Base-by-base conservation (phyloP, 768 basidiomycete genomes). In the Lentinula aciculospora region DNA sequence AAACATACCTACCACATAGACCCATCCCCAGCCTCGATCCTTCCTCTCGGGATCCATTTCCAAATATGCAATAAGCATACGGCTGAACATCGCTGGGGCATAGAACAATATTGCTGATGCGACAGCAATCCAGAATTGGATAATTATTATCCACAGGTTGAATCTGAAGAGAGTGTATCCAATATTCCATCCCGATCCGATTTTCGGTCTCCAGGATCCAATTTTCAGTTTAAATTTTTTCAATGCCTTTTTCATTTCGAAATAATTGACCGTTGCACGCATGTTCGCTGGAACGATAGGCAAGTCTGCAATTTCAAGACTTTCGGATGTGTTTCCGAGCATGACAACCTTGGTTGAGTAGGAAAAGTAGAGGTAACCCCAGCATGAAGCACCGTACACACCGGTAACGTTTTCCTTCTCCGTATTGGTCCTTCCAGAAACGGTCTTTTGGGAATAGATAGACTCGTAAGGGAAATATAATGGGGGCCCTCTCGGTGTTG, bases 281-380 rank as follows among this genome's bases (percentile, higher is more conserved):
- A 93, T 86, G 63, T 81, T 69, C 0, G 77, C 82, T 0, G 89
- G 82, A 8, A 94, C 80, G 55, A 95, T 84, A 4, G 94, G 94
- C 29, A 97, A 74, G 67, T 97, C 93, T 59, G 85, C 92, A 21
- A 93, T 91, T 62, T 96, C 90, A 46, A 96, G 79, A 58, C 81
- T 86, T 57, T 81, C 78, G 1, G 87, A 77, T 2, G 76, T 77
- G 70, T 92, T 84, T 2, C 92, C 94, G 40, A 94, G 83, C 81
- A 85, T 84, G 56, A 95, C 83, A 13, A 97, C 90, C 60, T 88
- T 85, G 1, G 92, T 94, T 36, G 89, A 92, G 68, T 93, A 94
- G 15, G 84, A 84, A 70, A 97, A 97, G n/a, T 94, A 71, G 4
- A 97, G 70, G 51, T 75, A 72, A 57, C 80, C 81, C 76, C 79